phyloP scores from a whole-genome alignment of 257 asterid genomes.

The Jacaranda mimosifolia region DNA sequence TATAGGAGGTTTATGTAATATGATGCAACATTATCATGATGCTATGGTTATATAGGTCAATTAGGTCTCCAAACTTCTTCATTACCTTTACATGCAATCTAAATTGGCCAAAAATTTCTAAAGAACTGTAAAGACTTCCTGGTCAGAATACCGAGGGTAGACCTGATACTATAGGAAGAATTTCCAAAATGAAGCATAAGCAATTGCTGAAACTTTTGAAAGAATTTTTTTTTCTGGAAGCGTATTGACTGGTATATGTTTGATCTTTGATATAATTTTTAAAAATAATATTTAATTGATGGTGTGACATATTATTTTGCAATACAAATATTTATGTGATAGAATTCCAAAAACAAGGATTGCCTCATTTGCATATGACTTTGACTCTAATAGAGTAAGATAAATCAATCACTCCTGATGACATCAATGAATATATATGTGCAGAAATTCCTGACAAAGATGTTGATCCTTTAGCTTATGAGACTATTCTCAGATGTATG shows the following conservation, averaged over 20 bases:
- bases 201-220: background rate
- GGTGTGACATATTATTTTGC: no score
- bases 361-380: background rate
- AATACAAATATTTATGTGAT: background rate
- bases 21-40: no score
- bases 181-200: no score
- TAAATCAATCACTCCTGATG: background rate
- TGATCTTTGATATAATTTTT: no score
- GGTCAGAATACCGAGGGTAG: no score
- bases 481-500: background rate
- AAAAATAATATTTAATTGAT: no score
- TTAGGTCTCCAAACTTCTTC: no score
- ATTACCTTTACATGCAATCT: no score
- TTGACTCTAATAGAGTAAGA: background rate
- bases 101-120: no score
- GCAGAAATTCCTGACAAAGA: slow-evolving; percentile 15
- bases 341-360: slow-evolving; percentile 24
- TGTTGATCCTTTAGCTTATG: background rate
- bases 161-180: no score
- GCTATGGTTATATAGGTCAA: no score
- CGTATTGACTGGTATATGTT: background rate
- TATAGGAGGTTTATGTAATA: background rate
- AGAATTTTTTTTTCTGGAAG: background rate
- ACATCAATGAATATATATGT: slow-evolving; percentile 10
- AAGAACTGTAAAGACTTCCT: no score